Evolutionary conservation across 2,329 filamentous ascomycete genomes (phyloP), one percentile per base, ranked within the genome.

Genomic region (Claviceps pusilla): DNA sequence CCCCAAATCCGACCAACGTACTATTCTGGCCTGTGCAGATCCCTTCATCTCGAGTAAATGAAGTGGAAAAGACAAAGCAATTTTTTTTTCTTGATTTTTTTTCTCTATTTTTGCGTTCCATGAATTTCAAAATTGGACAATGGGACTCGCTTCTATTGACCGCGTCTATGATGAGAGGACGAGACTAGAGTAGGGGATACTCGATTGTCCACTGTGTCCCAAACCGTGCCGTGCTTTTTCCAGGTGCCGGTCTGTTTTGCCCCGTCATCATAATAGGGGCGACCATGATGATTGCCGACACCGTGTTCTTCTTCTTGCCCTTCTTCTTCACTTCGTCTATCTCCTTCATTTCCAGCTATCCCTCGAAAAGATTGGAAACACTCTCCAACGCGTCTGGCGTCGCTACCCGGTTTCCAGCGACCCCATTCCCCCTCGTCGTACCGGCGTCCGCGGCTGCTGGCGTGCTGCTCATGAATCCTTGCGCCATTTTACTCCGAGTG

Each of bases 391-490:
- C 72, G 57, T 80, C 77, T 7, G 75, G 76, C 0, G 71, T 76
- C 52, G 64, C 62, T 50, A 65, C 58, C n/a, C 69, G 62, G 16
- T 58, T 63, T 11, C 61, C 66, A 4, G 52, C 50, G 50, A 64
- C 57, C 10, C 55, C 62, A 14, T 60, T 65, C 53, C 59, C 65
- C 54, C 60, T 62, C 53, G 63, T 64, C 50, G 56, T 55, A 39
- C 63, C 66, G 12, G 64, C 61, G 3, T 59, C 65, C 11, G 63
- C 60, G 3, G 66, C 59, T n/a, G 68, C 59, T 10, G 71, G 67
- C n/a, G 71, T 73, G 52, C 73, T 73, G 51, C 73, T 82, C 79
- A 84, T 81, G 60, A 84, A 85, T 55, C 79, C 75, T 63, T 84
- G 79, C 5, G 80, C 79, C 80, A 85, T 76, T 64, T 76, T 77